Percentiles rank a stretch among this genome's conserved stretches.
Evolutionary conservation across 352 stramenopile species (phyloP).

Genomic region (Phytopythium ostracodes): DNA sequence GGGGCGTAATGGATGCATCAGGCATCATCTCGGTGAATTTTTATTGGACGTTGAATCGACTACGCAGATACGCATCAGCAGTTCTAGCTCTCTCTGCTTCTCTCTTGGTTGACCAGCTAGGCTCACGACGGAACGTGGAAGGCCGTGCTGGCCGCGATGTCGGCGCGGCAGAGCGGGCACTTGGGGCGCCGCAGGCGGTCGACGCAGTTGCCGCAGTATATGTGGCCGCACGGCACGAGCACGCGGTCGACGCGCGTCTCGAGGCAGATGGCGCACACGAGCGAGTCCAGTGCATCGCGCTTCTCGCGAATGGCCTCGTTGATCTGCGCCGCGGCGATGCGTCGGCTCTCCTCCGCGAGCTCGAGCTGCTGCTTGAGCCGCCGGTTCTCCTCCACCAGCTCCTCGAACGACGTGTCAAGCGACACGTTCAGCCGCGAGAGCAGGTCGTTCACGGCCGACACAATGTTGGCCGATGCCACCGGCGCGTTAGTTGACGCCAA

Average conservation of each 20-base stretch:
- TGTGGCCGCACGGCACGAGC: slow-evolving; percentile 79
- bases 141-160: slow-evolving; percentile 48
- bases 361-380: slow-evolving; percentile 57
- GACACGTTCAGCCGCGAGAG: slow-evolving; percentile 67
- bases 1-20: background rate
- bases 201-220: slow-evolving; percentile 73
- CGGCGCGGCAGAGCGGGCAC: slow-evolving; percentile 68
- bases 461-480: slow-evolving; percentile 41
- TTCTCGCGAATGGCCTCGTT: slow-evolving; percentile 66
- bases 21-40: background rate
- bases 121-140: slow-evolving; percentile 68
- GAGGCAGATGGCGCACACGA: slow-evolving; percentile 78
- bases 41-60: background rate
- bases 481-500: background rate
- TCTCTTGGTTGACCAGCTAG: background rate
- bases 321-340: slow-evolving; percentile 52
- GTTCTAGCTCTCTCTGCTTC: background rate
- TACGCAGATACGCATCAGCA: background rate
- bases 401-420: slow-evolving; percentile 58
- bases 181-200: slow-evolving; percentile 49
- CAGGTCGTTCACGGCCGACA: slow-evolving; percentile 77
- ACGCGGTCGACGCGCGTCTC: slow-evolving; percentile 81
- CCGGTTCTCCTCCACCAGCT: slow-evolving; percentile 59
- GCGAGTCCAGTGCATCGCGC: slow-evolving; percentile 66
- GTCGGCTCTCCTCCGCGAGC: slow-evolving; percentile 58